Percentiles rank a stretch among this genome's conserved stretches.
Conservation (phyloP, 2,329 filamentous ascomycete species). For the Fusarium sp. region DNA sequence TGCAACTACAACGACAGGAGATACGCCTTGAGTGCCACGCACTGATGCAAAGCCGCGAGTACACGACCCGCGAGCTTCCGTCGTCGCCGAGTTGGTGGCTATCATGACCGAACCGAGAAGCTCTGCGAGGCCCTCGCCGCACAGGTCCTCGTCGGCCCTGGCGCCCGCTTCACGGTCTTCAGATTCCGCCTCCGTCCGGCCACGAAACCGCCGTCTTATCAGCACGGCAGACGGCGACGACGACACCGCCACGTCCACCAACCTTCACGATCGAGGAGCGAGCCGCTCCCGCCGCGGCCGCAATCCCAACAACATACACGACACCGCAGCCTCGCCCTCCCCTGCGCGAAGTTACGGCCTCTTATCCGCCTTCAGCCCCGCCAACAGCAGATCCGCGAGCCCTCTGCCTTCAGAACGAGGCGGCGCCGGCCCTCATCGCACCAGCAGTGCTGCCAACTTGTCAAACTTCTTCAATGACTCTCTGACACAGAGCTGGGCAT, state of each 20-base stretch:
- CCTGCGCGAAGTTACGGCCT: conserved; percentile 49
- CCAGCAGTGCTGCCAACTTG: conserved; percentile 51
- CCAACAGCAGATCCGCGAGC: conserved; percentile 57
- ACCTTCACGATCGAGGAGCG: conserved; percentile 23
- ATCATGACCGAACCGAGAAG: conserved; percentile 51
- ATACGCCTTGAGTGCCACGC: conserved; percentile 33
- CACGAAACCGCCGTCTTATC: conserved; percentile 61
- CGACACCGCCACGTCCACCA: conserved; percentile 27
- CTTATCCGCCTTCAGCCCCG: conserved; percentile 48
- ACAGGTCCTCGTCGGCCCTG: conserved; percentile 59
- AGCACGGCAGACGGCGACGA: conserved; percentile 45
- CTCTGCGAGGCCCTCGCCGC: conserved; percentile 46
- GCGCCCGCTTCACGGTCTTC: conserved; percentile 55
- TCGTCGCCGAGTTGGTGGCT: conserved; percentile 48
- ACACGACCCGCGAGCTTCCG: conserved; percentile 42
- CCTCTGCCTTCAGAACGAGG: conserved; percentile 59
- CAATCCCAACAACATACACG: conserved; percentile 24
- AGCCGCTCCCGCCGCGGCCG: conserved; percentile 34
- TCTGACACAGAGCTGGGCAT: conserved; percentile 65
- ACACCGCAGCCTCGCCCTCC: conserved; percentile 35
- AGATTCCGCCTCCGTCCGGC: conserved; percentile 55
- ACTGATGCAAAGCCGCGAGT: conserved; percentile 48
- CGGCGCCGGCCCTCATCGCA: conserved; percentile 41
- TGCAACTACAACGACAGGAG: conserved; percentile 22
- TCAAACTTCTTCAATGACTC: conserved; percentile 60